Evolutionary conservation across 805 yeast species (phyloP), one percentile per base, ranked within the genome.

Genomic region (Lachancea waltii): DNA sequence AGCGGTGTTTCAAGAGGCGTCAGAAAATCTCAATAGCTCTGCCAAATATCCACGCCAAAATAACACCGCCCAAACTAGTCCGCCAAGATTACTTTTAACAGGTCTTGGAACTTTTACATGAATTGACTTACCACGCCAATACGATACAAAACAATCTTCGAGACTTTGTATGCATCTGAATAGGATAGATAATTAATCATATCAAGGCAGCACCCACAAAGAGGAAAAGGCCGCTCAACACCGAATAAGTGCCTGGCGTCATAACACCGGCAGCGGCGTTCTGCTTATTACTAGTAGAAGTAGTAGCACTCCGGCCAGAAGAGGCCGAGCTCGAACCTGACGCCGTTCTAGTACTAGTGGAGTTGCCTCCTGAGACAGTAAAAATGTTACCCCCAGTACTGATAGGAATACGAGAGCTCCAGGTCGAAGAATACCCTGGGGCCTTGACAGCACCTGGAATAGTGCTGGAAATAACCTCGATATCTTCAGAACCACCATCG

Each of bases 391-490:
- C 63, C 14, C 59, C 57, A 7, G 58, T 44, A 15, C 47, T 38
- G 18, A 55, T 44, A 5, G 52, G 33, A 9, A 44, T 43, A n/a
- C 42, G 19, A 0, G 60, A 49, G 10, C 62, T 41, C 63, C 65
- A 68, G 3, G 79, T 72, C 10, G 64, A 51, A 1, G 73, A 64
- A 51, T 71, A 76, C 10, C 62, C 61, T 1, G 72, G 57, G 3
- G 78, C 81, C 3, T 58, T 55, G 1, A 56, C 53, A 1, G 79
- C 79, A 35, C 68, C 59, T 8, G 83, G 83, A 29, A 77, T 47
- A 14, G 51, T 22, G 15, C 45, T 36, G n/a, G 40, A 23, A 20
- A 56, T 49, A 9, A 50, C 47, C 22, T 59, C 55, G 27, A 58
- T 48, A 16, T 54, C 46, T 10, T 49, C 40, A 5, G 38, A 35